Percentiles rank a stretch among this genome's conserved stretches.
phyloP scores from a whole-genome alignment of 495 filamentous ascomycete genomes.

The Aspergillus asperescens region DNA sequence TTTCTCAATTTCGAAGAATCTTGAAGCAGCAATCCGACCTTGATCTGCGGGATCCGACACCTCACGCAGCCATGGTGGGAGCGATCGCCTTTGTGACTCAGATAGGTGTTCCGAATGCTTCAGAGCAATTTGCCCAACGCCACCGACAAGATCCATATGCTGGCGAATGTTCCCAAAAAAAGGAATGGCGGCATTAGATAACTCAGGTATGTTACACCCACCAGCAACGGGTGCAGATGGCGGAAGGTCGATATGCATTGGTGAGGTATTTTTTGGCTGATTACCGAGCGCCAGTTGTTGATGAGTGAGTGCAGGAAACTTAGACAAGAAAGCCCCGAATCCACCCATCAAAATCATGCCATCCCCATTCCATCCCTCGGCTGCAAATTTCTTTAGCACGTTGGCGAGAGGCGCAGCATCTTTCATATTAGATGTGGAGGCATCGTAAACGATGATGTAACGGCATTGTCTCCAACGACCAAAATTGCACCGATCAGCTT shows the following conservation, averaged over 20 bases:
- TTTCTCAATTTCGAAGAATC: constrained; percentile 78
- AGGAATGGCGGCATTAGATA: constrained; percentile 65
- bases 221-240: constrained; percentile 73
- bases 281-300: constrained; percentile 11
- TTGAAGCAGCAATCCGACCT: constrained; percentile 74
- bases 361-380: constrained; percentile 74
- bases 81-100: constrained; percentile 31
- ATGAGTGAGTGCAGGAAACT: constrained; percentile 43
- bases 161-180: constrained; percentile 97
- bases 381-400: constrained; percentile 85
- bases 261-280: constrained; percentile 40
- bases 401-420: constrained; percentile 75
- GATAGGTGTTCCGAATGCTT: constrained; percentile 58
- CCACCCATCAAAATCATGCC: constrained; percentile 64
- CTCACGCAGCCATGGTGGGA: constrained; percentile 74
- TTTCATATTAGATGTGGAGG: constrained; percentile 64
- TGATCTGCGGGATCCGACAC: constrained; percentile 61
- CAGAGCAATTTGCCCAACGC: constrained; percentile 84
- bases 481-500: constrained; percentile 68
- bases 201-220: constrained; percentile 75
- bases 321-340: constrained; percentile 45
- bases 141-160: constrained; percentile 91
- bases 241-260: constrained; percentile 45
- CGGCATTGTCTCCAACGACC: constrained; percentile 65
- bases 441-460: constrained; percentile 84